Evolutionary conservation across 1,139 yeast species (phyloP).

Genomic region (Taphrina betulina): DNA sequence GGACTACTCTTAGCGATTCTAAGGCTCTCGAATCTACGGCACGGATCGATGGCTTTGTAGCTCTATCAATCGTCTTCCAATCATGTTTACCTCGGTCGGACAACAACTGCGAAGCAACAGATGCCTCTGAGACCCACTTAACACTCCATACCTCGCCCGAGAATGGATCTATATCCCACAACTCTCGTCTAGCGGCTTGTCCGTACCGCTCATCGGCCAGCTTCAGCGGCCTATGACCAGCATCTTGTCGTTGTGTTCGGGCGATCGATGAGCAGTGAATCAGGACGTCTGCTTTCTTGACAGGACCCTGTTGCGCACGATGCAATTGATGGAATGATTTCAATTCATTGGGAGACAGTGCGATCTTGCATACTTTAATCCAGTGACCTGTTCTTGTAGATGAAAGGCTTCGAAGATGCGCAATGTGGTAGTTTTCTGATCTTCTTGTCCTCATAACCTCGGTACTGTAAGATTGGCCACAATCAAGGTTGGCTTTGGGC

Average conservation of each 20-base stretch:
- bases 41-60: too few relatives aligned
- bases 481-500: too few relatives aligned
- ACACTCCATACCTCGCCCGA: neutral
- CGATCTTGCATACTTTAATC: neutral
- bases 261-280: neutral
- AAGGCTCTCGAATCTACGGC: too few relatives aligned
- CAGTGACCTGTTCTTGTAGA: neutral
- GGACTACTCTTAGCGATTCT: too few relatives aligned
- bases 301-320: neutral
- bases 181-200: neutral
- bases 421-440: neutral
- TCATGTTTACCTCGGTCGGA: too few relatives aligned
- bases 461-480: too few relatives aligned
- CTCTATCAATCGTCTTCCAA: too few relatives aligned
- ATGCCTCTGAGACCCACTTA: neutral
- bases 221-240: slow-evolving; percentile 7
- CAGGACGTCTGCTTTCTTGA: slow-evolving; percentile 5
- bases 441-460: neutral
- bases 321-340: slow-evolving; percentile 3
- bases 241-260: neutral
- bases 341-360: slow-evolving; percentile 1
- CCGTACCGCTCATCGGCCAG: neutral
- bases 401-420: neutral
- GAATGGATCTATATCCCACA: slow-evolving; percentile 12
- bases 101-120: too few relatives aligned